Percentiles rank a stretch among this genome's conserved stretches.
These are phyloP conservation scores for Lasiosphaeria miniovina DNA, from an alignment of 495 filamentous ascomycete species.

Conservation along the genomic window DNA sequence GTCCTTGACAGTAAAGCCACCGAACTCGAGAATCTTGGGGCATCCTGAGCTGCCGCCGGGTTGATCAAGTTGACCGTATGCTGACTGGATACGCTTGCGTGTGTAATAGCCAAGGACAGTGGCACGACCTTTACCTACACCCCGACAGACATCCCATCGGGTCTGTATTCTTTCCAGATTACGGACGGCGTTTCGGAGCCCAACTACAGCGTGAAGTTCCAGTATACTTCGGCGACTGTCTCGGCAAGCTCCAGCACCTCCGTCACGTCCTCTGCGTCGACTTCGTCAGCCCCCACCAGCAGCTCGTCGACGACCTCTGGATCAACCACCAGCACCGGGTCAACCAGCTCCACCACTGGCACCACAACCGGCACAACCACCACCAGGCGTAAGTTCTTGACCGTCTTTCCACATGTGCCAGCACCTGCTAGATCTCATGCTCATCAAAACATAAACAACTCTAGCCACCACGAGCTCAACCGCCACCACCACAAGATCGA, in stretches of 20 bases:
- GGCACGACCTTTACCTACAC: constrained; percentile 35
- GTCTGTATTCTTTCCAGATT: constrained; percentile 46
- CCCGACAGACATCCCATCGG: constrained; percentile 32
- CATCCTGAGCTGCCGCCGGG: not conserved
- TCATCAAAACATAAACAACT: constrained; percentile 1
- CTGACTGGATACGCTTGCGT: no score
- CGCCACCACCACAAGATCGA: constrained; percentile 8
- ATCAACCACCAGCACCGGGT: constrained; percentile 11
- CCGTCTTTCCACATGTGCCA: not conserved
- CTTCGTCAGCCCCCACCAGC: constrained; percentile 24
- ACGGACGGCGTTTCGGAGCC: constrained; percentile 24
- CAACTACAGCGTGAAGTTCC: constrained; percentile 45
- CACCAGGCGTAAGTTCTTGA: constrained; percentile 9
- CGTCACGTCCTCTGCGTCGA: constrained; percentile 17
- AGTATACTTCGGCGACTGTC: constrained; percentile 28
- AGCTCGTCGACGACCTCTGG: constrained; percentile 4
- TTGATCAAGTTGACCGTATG: not conserved
- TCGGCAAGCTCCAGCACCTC: constrained; percentile 21
- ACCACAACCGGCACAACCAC: constrained; percentile 15
- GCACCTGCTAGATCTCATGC: constrained; percentile 1
- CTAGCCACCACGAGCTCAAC: constrained; percentile 14
- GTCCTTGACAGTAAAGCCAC: constrained; percentile 31
- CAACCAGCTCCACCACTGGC: constrained; percentile 18
- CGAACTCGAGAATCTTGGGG: not conserved
- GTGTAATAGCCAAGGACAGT: constrained; percentile 31